Conservation (phyloP, 768 basidiomycete species). For the Collybiopsis luxurians region DNA sequence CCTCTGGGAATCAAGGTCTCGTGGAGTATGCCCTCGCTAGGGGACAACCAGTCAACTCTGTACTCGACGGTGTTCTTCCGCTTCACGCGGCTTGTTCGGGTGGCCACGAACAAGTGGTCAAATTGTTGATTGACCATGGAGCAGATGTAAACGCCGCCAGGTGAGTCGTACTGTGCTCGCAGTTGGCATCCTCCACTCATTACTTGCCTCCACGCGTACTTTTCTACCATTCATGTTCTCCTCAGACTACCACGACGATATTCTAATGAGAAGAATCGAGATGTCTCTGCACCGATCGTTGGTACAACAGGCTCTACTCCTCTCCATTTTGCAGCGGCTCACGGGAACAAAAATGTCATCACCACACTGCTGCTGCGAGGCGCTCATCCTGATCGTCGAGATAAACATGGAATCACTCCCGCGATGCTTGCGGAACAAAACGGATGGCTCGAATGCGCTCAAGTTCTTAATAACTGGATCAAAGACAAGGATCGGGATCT, state of each 20-base stretch:
- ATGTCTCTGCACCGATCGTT: slow-evolving; percentile 66
- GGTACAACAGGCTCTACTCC: slow-evolving; percentile 90
- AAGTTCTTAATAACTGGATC: slow-evolving; percentile 66
- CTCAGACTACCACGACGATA: slow-evolving; percentile 70
- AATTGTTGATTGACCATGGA: slow-evolving; percentile 84
- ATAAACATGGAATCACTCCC: slow-evolving; percentile 92
- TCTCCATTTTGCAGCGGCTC: slow-evolving; percentile 95
- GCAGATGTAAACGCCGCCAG: slow-evolving; percentile 98
- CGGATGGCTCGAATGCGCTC: slow-evolving; percentile 77
- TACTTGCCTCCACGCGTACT: too few species aligned
- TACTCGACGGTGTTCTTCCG: slow-evolving; percentile 94
- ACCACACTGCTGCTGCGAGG: slow-evolving; percentile 80
- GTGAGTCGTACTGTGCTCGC: slow-evolving; percentile 50
- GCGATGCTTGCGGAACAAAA: slow-evolving; percentile 79
- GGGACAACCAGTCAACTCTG: slow-evolving; percentile 95
- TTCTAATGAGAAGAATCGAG: slow-evolving; percentile 65
- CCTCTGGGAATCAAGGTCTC: slow-evolving; percentile 86
- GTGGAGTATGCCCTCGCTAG: slow-evolving; percentile 91
- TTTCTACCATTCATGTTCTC: too few species aligned
- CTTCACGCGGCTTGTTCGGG: slow-evolving; percentile 93
- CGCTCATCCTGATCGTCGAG: slow-evolving; percentile 74
- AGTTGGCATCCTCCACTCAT: too few species aligned
- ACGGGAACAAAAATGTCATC: slow-evolving; percentile 81
- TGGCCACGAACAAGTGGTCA: slow-evolving; percentile 85
- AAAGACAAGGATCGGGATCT: slow-evolving; percentile 61